Evolutionary conservation across 805 yeast species (phyloP).

Genomic region (Wickerhamiella alocasiicola): DNA sequence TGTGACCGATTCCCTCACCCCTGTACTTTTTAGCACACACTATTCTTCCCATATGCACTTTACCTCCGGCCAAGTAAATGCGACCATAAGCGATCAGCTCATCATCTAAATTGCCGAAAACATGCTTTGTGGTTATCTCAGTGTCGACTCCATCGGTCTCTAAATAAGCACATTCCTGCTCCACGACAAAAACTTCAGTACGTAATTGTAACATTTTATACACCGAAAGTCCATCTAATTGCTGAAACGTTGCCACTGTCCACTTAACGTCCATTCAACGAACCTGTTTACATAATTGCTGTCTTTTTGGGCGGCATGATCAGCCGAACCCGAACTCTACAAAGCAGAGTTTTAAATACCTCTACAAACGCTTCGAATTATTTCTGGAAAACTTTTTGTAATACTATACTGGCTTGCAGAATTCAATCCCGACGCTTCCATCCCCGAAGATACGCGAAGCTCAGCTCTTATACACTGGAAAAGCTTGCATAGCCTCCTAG

Average conservation of each 20-base stretch:
- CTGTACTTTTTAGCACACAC: constrained; percentile 14
- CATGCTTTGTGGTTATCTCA: constrained; percentile 12
- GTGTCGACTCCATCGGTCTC: constrained; percentile 21
- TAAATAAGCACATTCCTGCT: constrained; percentile 20
- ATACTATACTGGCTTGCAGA: too few species aligned
- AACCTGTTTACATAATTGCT: too few species aligned
- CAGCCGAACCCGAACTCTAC: too few species aligned
- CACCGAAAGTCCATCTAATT: constrained; percentile 13
- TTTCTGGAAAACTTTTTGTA: too few species aligned
- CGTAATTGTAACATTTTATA: constrained; percentile 17
- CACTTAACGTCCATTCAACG: too few species aligned
- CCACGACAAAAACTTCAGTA: constrained; percentile 20
- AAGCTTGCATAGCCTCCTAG: too few species aligned
- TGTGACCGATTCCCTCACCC: constrained; percentile 16
- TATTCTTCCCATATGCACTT: constrained; percentile 18
- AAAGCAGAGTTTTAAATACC: too few species aligned
- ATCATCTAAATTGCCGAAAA: constrained; percentile 8
- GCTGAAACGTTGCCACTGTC: neutral
- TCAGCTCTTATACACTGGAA: too few species aligned
- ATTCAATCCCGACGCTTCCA: too few species aligned
- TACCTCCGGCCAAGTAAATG: neutral
- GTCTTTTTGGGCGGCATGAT: too few species aligned
- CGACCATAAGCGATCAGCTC: constrained; percentile 13
- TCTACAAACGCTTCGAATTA: too few species aligned
- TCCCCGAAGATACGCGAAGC: too few species aligned